Evolutionary conservation across 2,329 filamentous ascomycete species (phyloP).

Genomic region (Ascosphaera acerosa): DNA sequence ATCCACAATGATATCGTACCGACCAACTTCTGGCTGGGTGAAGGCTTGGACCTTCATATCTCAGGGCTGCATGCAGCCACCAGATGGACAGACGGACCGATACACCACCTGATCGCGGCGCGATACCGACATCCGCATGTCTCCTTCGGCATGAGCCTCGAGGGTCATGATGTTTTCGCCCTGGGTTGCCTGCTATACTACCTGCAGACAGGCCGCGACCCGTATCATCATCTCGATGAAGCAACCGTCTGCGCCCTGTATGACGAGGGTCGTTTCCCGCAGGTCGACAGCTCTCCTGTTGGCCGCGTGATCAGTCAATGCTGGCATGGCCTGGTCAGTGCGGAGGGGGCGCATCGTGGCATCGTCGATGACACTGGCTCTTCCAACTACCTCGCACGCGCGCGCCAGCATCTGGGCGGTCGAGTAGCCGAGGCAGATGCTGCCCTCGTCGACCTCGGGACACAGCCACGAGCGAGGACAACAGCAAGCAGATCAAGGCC

Average conservation of each 20-base stretch:
- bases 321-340: background rate
- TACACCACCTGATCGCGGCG: background rate
- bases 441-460: too few relatives aligned
- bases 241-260: background rate
- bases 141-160: slow-evolving; percentile 4
- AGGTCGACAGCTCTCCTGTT: background rate
- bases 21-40: slow-evolving; percentile 16
- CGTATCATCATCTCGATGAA: slow-evolving; percentile 2
- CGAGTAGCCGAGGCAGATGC: too few relatives aligned
- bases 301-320: background rate
- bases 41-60: slow-evolving; percentile 13
- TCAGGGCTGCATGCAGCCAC: slow-evolving; percentile 16
- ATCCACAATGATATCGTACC: slow-evolving; percentile 19
- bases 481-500: too few relatives aligned
- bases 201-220: slow-evolving; percentile 5
- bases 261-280: background rate
- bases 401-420: too few relatives aligned
- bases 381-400: too few relatives aligned
- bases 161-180: slow-evolving; percentile 6
- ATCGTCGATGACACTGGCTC: too few relatives aligned
- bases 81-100: slow-evolving; percentile 4
- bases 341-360: background rate
- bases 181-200: slow-evolving; percentile 8
- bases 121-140: slow-evolving; percentile 1
- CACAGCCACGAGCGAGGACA: too few relatives aligned